A percentile compares a stretch with the other conserved stretches of the same genome.
Evolutionary conservation across 2,329 filamentous ascomycete species (phyloP).

Genomic region (Thermomyces lanuginosus): DNA sequence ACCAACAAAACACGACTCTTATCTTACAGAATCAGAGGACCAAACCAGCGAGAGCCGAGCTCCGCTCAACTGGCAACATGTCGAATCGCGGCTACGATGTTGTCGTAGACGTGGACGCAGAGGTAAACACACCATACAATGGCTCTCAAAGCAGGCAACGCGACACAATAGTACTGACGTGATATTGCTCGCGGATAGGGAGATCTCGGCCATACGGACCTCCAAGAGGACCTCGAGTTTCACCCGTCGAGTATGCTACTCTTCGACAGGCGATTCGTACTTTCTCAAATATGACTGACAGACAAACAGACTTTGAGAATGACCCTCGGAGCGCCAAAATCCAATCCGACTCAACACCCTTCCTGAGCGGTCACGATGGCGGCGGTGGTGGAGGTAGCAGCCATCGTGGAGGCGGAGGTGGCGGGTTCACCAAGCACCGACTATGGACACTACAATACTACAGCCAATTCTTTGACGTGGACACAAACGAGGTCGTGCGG

Average conservation of each 20-base stretch:
- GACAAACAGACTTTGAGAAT: constrained; percentile 51
- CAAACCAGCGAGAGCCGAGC: not conserved
- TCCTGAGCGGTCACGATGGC: constrained; percentile 30
- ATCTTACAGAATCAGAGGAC: no score
- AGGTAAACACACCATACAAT: constrained; percentile 43
- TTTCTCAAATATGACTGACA: no score
- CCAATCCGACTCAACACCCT: constrained; percentile 34
- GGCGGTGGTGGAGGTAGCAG: constrained; percentile 22
- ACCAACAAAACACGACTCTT: no score
- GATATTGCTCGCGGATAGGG: constrained; percentile 40
- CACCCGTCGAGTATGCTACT: constrained; percentile 59
- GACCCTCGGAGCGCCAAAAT: constrained; percentile 35
- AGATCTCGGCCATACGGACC: constrained; percentile 92
- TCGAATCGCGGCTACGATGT: constrained; percentile 86
- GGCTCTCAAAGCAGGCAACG: not conserved
- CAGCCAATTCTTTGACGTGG: constrained; percentile 95
- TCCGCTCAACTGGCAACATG: constrained; percentile 32
- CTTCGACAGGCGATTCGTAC: no score
- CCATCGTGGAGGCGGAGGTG: constrained; percentile 21
- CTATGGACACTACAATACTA: constrained; percentile 92
- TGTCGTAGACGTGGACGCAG: constrained; percentile 91
- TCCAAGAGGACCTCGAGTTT: constrained; percentile 98
- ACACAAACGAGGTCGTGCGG: constrained; percentile 73
- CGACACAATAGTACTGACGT: not conserved
- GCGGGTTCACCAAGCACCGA: constrained; percentile 54